Evolutionary conservation across 345 rosid genomes (phyloP), one percentile per base, ranked within the genome.

Genomic region (Pugionium dolabratum): DNA sequence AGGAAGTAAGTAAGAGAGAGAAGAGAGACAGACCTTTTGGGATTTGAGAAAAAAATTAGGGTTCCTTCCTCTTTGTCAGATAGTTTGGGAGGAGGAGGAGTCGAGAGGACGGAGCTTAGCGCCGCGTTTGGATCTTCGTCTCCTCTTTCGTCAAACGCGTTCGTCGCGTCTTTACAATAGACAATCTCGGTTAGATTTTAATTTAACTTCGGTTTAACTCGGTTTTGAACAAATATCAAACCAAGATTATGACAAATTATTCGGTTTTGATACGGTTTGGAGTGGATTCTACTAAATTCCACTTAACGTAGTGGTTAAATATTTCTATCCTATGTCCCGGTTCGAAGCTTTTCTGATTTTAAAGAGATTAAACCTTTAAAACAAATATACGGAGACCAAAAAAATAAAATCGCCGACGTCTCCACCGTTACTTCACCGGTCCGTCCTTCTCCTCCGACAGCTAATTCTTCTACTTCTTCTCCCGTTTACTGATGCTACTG

Each of bases 111-210:
- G 75, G 69, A 63, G 75, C 70, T 72, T 64, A 64, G 66, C 76
- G 66, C 71, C 71, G 66, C 40, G 76, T 72, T 72, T 72, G 56
- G 76, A 51, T 72, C 70, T 64, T 57, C 69, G 25, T 44, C 67
- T 54, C 36, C 42, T 70, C 8, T 62, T 25, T 59, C n/a, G 39
- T 60, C 28, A 62, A 70, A 70, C 62, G 69, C 75, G 42, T 70
- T 18, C 75, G 68, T 62, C 44, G 64, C 63, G 64, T 55, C 58
- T 64, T 55, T 55, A 48, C 68, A 56, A 8, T 45, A 27, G 10
- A 5, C 56, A 40, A 18, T 46, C 69, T 63, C 68, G 74, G 68
- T 62, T 70, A 29, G 68, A n/a, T 37, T 62, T 11, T 42, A 9
- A 25, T 63, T 71, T 43, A n/a, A 11, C 18, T 2, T 40, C 62